Base-by-base conservation (phyloP, 169 alveolate genomes). In the Eimeria acervulina region DNA sequence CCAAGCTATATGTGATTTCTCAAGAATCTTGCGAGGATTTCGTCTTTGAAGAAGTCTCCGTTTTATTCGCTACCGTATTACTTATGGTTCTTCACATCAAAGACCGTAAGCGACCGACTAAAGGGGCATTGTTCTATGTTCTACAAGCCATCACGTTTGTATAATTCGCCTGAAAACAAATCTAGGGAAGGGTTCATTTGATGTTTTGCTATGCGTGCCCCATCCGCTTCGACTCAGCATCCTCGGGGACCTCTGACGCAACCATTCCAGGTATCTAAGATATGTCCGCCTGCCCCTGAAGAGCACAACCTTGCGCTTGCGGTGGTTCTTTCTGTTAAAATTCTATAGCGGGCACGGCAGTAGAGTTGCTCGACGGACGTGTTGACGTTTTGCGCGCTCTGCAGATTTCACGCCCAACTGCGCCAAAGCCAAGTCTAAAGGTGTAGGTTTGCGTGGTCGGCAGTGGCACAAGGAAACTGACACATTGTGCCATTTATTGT, bases 341-440 rank as follows among this genome's bases (percentile, higher is more conserved):
- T 3, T 19, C 40, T 28, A 38, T 26, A 7, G 63, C 52, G n/a
- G 17, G 33, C 0, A 76, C 17, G 38, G 28, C 59, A n/a, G n/a
- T 42, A 19, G 59, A 51, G 0, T 1, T 51, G 59, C 15, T 51
- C 2, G 59, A 51, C 59, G 59, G 59, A 1, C 15, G 15, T 1
- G 59, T 51, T 51, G 51, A 15, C 52, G 23, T 23, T 78, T 78
- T 78, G 42, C 61, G 38, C 28, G 7, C 40, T 42, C 17, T 87
- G 94, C 94, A 87, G 94, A 61, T 52, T 38, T 87, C 61, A 38
- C 40, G 23, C 94, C 94, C 68, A 59, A 59, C 19, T 87, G 94
- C 94, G 70, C 78, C 66, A 68, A 63, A 47, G 94, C 94, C 63
- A 87, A 61, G 83, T 36, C 94, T n/a, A 87, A 87, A 74, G 42